Evolutionary conservation across 148 eudicot species (phyloP), one percentile per base, ranked within the genome.

Genomic region (Camellia sinensis): DNA sequence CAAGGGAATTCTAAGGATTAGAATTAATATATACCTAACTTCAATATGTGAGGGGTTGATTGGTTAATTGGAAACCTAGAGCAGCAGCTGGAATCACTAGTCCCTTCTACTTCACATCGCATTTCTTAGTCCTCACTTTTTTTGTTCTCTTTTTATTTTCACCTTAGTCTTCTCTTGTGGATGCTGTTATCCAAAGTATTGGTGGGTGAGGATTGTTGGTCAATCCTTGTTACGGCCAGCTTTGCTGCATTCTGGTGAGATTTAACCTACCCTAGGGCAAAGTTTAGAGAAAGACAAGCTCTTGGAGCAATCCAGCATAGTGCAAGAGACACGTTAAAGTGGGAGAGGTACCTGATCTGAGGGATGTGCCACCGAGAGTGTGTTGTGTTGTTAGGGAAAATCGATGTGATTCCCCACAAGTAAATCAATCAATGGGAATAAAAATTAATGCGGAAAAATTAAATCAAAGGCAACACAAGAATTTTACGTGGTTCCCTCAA

Each of bases 241-340:
- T 61, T 12, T 65, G n/a, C 43, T 50, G 14, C 13, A 14, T 29
- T 29, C 37, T 29, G 37, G 37, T 29, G 13, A 59, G 73, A 43
- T 57, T 57, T 57, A 29, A 29, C 37, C 1, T 29, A 0, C 37
- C 13, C n/a, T 57, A 13, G 72, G 19, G 73, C 13, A 44, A 17
- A 0, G 10, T 69, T 44, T 37, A 17, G 53, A 69, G 21, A 3
- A 43, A 41, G 22, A 69, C 10, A 8, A 43, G 22, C 12, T 43
- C 53, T 69, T 69, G 73, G 22, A 69, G 73, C 73, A 43, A 69
- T 44, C 9, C 73, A 69, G 73, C 71, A 43, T 41, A 43, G 13
- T 3, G 44, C 72, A 43, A 68, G 52, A 68, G 22, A 44, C 18
- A 1, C 5, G 12, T 44, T 44, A 43, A 67, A 44, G 22, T 11